Conservation (phyloP, 73 alveolate genomes). For the Stentor roeselii region DNA sequence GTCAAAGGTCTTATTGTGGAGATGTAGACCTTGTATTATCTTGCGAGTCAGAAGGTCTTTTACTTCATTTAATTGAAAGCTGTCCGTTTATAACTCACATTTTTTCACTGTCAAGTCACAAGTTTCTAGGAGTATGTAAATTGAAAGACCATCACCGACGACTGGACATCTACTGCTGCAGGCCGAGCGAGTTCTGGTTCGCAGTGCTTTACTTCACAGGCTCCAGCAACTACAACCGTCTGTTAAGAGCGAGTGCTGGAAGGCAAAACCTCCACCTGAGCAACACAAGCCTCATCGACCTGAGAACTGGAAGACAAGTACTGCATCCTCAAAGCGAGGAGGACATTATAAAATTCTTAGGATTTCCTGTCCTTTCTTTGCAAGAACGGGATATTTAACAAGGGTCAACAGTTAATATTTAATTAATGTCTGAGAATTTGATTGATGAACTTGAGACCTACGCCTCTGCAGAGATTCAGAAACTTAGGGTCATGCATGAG, state of each 20-base stretch:
- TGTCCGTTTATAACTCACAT: conserved; percentile 48
- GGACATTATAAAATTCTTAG: conserved; percentile 76
- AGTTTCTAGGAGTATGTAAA: conserved; percentile 76
- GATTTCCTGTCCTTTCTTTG: conserved; percentile 72
- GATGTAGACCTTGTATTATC: conserved; percentile 92
- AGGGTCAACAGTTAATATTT: background rate
- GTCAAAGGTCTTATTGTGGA: conserved; percentile 94
- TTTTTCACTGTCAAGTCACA: conserved; percentile 47
- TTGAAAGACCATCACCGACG: conserved; percentile 51
- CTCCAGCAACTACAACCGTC: conserved; percentile 87
- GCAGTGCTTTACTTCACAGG: conserved; percentile 95
- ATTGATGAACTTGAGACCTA: background rate
- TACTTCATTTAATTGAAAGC: conserved; percentile 49
- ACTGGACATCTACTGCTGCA: conserved; percentile 71
- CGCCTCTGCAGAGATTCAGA: background rate
- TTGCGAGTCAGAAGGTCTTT: conserved; percentile 64
- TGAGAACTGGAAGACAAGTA: conserved; percentile 58
- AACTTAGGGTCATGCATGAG: background rate
- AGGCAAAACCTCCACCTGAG: conserved; percentile 79
- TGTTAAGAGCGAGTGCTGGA: conserved; percentile 82
- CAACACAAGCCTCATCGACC: conserved; percentile 49
- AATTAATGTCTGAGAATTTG: background rate
- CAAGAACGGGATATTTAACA: conserved; percentile 87
- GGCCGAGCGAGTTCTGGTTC: conserved; percentile 63
- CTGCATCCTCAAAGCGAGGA: conserved; percentile 77